phyloP scores from a whole-genome alignment of 805 yeast species.

The Pichia membranifaciens region DNA sequence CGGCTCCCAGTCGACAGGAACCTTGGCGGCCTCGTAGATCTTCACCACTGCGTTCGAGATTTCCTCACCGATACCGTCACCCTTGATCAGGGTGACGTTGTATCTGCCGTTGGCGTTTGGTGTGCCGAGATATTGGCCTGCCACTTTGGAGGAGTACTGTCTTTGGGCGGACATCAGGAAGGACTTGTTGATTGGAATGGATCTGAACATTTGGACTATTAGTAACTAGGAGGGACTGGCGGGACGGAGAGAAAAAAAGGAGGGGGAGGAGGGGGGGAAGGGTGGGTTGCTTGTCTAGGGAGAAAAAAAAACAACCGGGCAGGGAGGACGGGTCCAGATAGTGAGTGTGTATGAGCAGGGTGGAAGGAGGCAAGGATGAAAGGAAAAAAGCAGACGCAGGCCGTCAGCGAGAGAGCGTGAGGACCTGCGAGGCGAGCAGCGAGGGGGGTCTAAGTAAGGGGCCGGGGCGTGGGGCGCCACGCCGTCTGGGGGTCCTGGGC shows the following conservation, averaged over 20 bases:
- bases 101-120: slow-evolving; percentile 75
- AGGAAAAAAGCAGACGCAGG: neutral
- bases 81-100: slow-evolving; percentile 93
- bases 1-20: slow-evolving; percentile 95
- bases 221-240: neutral
- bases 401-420: too few relatives aligned
- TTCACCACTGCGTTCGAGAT: slow-evolving; percentile 91
- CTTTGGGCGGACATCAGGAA: slow-evolving; percentile 18
- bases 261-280: neutral
- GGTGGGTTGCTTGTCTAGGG: too few relatives aligned
- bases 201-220: slow-evolving; percentile 8
- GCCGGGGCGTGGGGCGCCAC: neutral
- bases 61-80: slow-evolving; percentile 97
- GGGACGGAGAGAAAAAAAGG: too few relatives aligned
- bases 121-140: slow-evolving; percentile 62
- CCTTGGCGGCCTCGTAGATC: slow-evolving; percentile 88
- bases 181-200: slow-evolving; percentile 2
- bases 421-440: too few relatives aligned
- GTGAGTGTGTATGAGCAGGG: neutral
- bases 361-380: neutral
- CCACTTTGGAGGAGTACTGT: slow-evolving; percentile 35
- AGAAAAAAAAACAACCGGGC: neutral
- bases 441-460: too few relatives aligned
- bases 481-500: neutral
- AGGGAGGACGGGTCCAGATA: neutral